Percentiles rank a stretch among this genome's conserved stretches.
phyloP scores from a whole-genome alignment of 352 stramenopile species.

The Pythium scleroteichum region DNA sequence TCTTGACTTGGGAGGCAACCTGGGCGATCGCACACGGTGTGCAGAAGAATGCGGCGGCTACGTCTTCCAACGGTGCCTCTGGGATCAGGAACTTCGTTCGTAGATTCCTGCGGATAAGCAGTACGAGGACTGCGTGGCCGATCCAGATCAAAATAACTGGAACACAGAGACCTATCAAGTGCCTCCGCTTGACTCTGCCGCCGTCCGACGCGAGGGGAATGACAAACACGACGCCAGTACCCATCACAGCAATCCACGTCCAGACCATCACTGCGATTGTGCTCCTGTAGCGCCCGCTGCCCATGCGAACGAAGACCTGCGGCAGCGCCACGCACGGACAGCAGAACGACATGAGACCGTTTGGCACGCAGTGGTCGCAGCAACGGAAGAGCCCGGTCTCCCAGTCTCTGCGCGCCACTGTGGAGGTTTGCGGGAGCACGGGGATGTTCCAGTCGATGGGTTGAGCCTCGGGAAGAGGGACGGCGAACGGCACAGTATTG shows the following conservation, averaged over 20 bases:
- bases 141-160: not conserved
- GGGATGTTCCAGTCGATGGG: slow-evolving; percentile 8
- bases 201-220: not conserved
- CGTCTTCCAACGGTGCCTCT: slow-evolving; percentile 3
- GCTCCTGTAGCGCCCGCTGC: slow-evolving; percentile 17
- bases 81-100: too few species aligned
- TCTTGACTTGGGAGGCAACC: slow-evolving; percentile 26
- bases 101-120: too few species aligned
- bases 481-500: not conserved
- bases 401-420: slow-evolving; percentile 8
- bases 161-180: slow-evolving; percentile 1
- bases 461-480: not conserved
- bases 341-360: slow-evolving; percentile 28
- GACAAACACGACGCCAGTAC: not conserved
- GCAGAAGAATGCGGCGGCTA: slow-evolving; percentile 21
- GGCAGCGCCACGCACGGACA: slow-evolving; percentile 36
- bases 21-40: slow-evolving; percentile 24
- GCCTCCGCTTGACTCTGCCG: not conserved
- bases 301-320: slow-evolving; percentile 30
- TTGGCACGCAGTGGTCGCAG: slow-evolving; percentile 31
- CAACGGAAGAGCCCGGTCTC: slow-evolving; percentile 28
- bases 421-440: not conserved
- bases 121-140: too few species aligned
- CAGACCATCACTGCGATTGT: not conserved
- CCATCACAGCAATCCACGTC: slow-evolving; percentile 4